A percentile compares a stretch with the other conserved stretches of the same genome.
Evolutionary conservation across 1,139 yeast genomes (phyloP).

Genomic region (Saccharomyces hybrid): DNA sequence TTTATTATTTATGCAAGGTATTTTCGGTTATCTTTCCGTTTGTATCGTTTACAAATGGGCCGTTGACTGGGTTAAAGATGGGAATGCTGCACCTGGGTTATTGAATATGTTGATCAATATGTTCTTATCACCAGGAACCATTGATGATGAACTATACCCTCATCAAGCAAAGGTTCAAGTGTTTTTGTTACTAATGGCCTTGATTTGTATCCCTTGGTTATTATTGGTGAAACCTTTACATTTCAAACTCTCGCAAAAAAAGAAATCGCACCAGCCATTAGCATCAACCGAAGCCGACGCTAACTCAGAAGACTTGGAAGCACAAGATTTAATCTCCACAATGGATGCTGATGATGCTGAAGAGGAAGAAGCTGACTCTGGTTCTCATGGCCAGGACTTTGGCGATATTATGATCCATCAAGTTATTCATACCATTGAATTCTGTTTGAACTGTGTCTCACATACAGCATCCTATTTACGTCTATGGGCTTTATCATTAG

Average conservation of each 20-base stretch:
- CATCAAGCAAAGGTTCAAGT: slow-evolving; percentile 81
- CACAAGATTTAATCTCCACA: slow-evolving; percentile 14
- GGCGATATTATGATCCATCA: slow-evolving; percentile 97
- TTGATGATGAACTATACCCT: slow-evolving; percentile 74
- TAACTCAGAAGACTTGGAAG: slow-evolving; percentile 20
- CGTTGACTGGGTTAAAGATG: slow-evolving; percentile 77
- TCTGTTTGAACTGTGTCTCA: slow-evolving; percentile 92
- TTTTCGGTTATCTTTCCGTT: slow-evolving; percentile 81
- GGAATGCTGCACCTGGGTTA: slow-evolving; percentile 81
- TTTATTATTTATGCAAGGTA: slow-evolving; percentile 86
- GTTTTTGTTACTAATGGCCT: slow-evolving; percentile 63
- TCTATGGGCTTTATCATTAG: slow-evolving; percentile 93
- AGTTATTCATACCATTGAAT: slow-evolving; percentile 96
- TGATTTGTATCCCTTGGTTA: slow-evolving; percentile 92
- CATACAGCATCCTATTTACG: slow-evolving; percentile 97
- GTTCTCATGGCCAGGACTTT: slow-evolving; percentile 53
- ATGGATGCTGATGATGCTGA: slow-evolving; percentile 17
- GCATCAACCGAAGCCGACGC: slow-evolving; percentile 27
- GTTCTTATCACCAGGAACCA: slow-evolving; percentile 88
- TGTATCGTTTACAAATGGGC: slow-evolving; percentile 91
- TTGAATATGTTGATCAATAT: slow-evolving; percentile 91
- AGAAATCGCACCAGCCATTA: slow-evolving; percentile 20
- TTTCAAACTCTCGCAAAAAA: slow-evolving; percentile 41
- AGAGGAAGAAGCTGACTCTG: slow-evolving; percentile 41
- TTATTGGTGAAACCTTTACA: slow-evolving; percentile 80